phyloP scores from a whole-genome alignment of 371 early-diverging fungal genomes.

The Mortierella sp. region DNA sequence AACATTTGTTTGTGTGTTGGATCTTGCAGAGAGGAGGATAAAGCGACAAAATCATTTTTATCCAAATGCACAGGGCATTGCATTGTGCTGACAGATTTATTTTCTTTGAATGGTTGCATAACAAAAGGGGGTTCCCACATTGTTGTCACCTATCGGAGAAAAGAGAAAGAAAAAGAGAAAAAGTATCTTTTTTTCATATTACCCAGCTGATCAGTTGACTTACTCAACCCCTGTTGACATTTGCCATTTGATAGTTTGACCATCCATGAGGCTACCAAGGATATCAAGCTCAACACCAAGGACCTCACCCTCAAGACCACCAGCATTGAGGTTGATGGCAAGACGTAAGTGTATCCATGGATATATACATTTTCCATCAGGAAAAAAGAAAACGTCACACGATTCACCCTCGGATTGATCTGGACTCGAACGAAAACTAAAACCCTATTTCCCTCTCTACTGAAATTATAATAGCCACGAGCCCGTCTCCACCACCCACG shows the following conservation, averaged over 20 bases:
- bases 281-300: slow-evolving; percentile 73
- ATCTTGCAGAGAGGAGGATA: no score
- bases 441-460: neutral
- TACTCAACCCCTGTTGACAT: neutral
- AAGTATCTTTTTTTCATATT: neutral
- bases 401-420: no score
- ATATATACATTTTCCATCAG: neutral
- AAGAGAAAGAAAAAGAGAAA: neutral
- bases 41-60: no score
- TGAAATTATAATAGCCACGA: slow-evolving; percentile 16
- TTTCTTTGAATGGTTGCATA: no score
- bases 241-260: slow-evolving; percentile 43
- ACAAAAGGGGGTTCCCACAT: neutral
- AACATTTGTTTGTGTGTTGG: no score
- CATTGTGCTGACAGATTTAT: no score
- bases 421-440: neutral
- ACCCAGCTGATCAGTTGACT: neutral
- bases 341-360: slow-evolving; percentile 27
- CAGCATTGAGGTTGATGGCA: slow-evolving; percentile 25
- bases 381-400: neutral
- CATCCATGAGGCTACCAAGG: slow-evolving; percentile 66
- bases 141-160: neutral
- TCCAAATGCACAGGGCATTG: no score
- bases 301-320: slow-evolving; percentile 61
- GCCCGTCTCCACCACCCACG: slow-evolving; percentile 61